Conservation (phyloP, 2,329 filamentous ascomycete genomes). For the Hypomyces rosellus region DNA sequence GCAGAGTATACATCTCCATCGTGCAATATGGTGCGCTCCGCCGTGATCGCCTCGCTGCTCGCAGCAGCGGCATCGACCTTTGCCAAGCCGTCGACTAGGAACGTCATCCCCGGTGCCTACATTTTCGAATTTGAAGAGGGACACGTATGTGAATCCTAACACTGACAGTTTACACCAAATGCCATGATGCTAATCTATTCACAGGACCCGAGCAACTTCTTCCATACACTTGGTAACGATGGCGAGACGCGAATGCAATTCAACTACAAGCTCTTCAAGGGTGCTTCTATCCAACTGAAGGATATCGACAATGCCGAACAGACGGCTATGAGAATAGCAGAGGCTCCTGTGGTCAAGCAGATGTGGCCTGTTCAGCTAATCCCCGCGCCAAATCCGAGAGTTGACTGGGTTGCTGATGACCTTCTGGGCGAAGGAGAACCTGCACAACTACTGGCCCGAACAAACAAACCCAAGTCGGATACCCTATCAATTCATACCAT, state of each 20-base stretch:
- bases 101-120: slow-evolving; percentile 40
- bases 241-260: slow-evolving; percentile 41
- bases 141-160: slow-evolving; percentile 27
- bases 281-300: slow-evolving; percentile 46
- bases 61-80: slow-evolving; percentile 23
- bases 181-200: not conserved
- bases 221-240: slow-evolving; percentile 9
- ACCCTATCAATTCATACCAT: slow-evolving; percentile 37
- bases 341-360: slow-evolving; percentile 39
- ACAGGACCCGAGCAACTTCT: slow-evolving; percentile 5
- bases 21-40: slow-evolving; percentile 11
- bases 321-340: slow-evolving; percentile 34
- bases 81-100: slow-evolving; percentile 14
- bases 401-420: slow-evolving; percentile 36
- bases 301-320: slow-evolving; percentile 38
- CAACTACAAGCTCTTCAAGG: slow-evolving; percentile 47
- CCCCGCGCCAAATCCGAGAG: slow-evolving; percentile 36
- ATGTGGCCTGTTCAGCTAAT: slow-evolving; percentile 43
- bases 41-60: slow-evolving; percentile 11
- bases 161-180: not conserved
- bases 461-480: not conserved
- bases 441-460: not conserved
- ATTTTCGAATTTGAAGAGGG: slow-evolving; percentile 48
- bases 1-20: no score
- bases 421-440: slow-evolving; percentile 7